These are phyloP conservation scores for Flaveria sonorensis DNA, from an alignment of 129 eudicot species.

Conservation along the genomic window DNA sequence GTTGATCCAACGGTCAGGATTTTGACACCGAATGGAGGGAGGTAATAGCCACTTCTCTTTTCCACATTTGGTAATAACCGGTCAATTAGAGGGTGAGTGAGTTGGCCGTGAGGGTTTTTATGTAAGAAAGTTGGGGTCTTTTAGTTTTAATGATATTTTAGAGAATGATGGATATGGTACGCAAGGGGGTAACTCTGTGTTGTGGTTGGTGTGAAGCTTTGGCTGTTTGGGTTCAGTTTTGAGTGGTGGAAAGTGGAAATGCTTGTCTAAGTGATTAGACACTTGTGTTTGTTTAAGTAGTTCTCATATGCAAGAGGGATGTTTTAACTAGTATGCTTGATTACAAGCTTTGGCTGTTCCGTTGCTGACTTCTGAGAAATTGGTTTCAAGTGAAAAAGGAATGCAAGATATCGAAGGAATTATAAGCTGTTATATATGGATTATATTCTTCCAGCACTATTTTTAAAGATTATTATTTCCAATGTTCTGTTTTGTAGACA, in stretches of 20 bases:
- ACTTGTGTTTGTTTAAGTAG: slow-evolving; percentile 1
- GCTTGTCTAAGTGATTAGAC: neutral
- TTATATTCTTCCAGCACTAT: neutral
- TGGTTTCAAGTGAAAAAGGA: neutral
- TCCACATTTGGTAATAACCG: slow-evolving; percentile 30
- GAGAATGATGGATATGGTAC: too few species aligned
- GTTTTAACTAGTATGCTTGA: neutral
- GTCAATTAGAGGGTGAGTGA: slow-evolving; percentile 1
- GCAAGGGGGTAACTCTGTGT: too few species aligned
- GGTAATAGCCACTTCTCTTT: slow-evolving; percentile 53
- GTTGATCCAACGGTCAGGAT: slow-evolving; percentile 50
- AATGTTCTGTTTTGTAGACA: neutral
- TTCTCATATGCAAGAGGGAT: neutral
- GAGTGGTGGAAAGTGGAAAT: neutral
- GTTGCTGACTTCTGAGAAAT: neutral
- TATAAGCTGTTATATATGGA: neutral
- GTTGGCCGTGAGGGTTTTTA: neutral
- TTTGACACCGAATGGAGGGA: slow-evolving; percentile 85
- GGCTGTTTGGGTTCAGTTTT: neutral
- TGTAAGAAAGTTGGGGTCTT: neutral
- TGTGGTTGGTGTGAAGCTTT: neutral
- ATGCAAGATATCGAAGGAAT: neutral
- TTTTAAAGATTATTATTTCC: neutral
- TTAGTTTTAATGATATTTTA: neutral
- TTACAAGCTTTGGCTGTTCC: neutral